These are phyloP conservation scores for Acer campestre DNA, from an alignment of 345 rosid species.

Conservation along the genomic window DNA sequence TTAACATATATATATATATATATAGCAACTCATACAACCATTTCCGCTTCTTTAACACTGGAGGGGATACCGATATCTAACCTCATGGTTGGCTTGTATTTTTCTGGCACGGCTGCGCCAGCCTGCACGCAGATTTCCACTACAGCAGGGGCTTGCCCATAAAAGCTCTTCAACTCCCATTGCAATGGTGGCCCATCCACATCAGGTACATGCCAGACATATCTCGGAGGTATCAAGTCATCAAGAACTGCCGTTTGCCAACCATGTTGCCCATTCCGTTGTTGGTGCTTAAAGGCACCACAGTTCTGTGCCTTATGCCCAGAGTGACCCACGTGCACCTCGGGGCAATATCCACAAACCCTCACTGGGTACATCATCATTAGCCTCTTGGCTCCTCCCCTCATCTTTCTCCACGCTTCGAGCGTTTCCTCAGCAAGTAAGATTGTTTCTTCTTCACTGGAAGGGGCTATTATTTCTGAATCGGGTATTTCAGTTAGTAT, in stretches of 20 bases:
- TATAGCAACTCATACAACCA: slow-evolving; percentile 65
- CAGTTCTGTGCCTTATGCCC: slow-evolving; percentile 98
- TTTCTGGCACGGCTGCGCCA: slow-evolving; percentile 75
- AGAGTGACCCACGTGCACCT: slow-evolving; percentile 83
- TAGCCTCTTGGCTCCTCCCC: slow-evolving; percentile 77
- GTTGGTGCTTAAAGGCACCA: slow-evolving; percentile 94
- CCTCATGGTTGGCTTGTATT: slow-evolving; percentile 89
- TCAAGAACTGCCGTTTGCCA: slow-evolving; percentile 91
- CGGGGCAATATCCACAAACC: slow-evolving; percentile 97
- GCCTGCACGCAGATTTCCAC: slow-evolving; percentile 90
- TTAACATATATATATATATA: neutral
- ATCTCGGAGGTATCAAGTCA: slow-evolving; percentile 90
- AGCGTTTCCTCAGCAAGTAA: slow-evolving; percentile 79
- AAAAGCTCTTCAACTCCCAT: slow-evolving; percentile 69
- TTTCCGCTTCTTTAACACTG: slow-evolving; percentile 79
- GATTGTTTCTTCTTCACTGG: slow-evolving; percentile 56
- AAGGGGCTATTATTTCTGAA: slow-evolving; percentile 57
- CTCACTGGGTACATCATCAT: slow-evolving; percentile 85
- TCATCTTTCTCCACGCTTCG: slow-evolving; percentile 75
- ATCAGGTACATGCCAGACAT: slow-evolving; percentile 94
- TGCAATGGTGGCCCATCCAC: slow-evolving; percentile 64
- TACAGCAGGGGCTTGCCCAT: slow-evolving; percentile 91
- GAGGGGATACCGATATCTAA: slow-evolving; percentile 87
- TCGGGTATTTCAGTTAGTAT: slow-evolving; percentile 58
- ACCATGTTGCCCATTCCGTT: slow-evolving; percentile 93